A percentile compares a stretch with the other conserved stretches of the same genome.
These are phyloP conservation scores for Acer campestre DNA, from an alignment of 345 rosid genomes.

Conservation along the genomic window DNA sequence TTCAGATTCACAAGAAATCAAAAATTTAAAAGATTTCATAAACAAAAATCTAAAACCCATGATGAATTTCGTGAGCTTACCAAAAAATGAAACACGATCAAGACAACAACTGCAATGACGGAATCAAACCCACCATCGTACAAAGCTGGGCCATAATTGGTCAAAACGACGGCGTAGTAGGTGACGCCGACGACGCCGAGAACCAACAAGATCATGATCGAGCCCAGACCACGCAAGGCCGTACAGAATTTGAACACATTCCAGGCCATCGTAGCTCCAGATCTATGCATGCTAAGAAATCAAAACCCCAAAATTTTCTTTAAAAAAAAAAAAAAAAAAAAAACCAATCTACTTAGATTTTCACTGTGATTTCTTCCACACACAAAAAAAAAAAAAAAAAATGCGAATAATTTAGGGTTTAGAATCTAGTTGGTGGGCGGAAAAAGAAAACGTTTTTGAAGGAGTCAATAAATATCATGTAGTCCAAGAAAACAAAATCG, in stretches of 20 bases:
- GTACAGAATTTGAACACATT: slow-evolving; percentile 97
- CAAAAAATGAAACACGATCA: slow-evolving; percentile 79
- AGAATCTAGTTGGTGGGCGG: not conserved
- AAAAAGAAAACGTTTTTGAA: not conserved
- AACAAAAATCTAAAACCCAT: not conserved
- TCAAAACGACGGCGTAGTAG: slow-evolving; percentile 87
- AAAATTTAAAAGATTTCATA: slow-evolving; percentile 1
- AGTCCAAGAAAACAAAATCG: slow-evolving; percentile 1
- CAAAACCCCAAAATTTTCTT: not conserved
- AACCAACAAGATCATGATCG: slow-evolving; percentile 95
- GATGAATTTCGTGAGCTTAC: slow-evolving; percentile 42
- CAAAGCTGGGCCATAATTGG: slow-evolving; percentile 82
- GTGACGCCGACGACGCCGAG: slow-evolving; percentile 93
- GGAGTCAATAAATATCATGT: not conserved
- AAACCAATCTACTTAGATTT: not conserved
- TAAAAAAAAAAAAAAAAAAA: too few relatives aligned
- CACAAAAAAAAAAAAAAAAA: not conserved
- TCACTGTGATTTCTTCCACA: not conserved
- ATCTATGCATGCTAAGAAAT: slow-evolving; percentile 69
- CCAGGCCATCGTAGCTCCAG: slow-evolving; percentile 98
- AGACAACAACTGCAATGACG: slow-evolving; percentile 49
- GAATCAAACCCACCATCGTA: slow-evolving; percentile 67
- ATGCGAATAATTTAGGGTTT: slow-evolving; percentile 2
- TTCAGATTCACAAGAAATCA: not conserved
- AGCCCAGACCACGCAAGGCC: slow-evolving; percentile 90